Base-by-base conservation (phyloP, 768 basidiomycete genomes). In the Dacryopinax primogenitus region DNA sequence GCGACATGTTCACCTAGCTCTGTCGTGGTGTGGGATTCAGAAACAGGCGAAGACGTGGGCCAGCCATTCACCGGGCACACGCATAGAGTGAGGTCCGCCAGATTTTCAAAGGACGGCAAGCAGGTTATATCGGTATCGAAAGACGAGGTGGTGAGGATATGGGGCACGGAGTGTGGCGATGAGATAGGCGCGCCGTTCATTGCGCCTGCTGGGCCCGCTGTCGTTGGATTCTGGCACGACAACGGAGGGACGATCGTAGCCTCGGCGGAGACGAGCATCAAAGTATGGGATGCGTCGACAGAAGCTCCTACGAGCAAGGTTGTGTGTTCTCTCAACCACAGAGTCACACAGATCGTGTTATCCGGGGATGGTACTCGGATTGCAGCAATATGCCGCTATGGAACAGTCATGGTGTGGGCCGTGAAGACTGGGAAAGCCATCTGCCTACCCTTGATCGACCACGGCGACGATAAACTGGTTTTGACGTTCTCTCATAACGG, bases 1-100 rank as follows among this genome's bases (percentile, higher is more conserved):
- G n/a, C n/a, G n/a, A n/a, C n/a, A n/a, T n/a, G n/a, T n/a, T n/a
- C n/a, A n/a, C n/a, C n/a, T n/a, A n/a, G n/a, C n/a, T n/a, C n/a
- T n/a, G n/a, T n/a, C n/a, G n/a, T n/a, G n/a, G n/a, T 80, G 51
- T 80, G 79, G 79, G 77, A 79, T 67, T 72, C 78, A 33, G 75
- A 77, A 62, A 76, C 74, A 33, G 78, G 77, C 3, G 47, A 66
- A 7, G 73, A 73, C 66, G 70, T 63, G 1, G 67, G 65, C 11
- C 62, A 66, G 67, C 62, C 66, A 9, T 37, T 67, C 12, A 32
- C 7, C 13, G 66, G 66, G 12, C 68, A 68, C 37, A 36, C 28
- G 1, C 37, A 63, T 18, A 76, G 77, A 1, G 76, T 80, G 34
- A 82, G 79, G 16, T 75, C 71, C 45, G 74, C 80, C 63, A 68